Evolutionary conservation across 108 stramenopile genomes (phyloP).

Genomic region (Fistulifera solaris): DNA sequence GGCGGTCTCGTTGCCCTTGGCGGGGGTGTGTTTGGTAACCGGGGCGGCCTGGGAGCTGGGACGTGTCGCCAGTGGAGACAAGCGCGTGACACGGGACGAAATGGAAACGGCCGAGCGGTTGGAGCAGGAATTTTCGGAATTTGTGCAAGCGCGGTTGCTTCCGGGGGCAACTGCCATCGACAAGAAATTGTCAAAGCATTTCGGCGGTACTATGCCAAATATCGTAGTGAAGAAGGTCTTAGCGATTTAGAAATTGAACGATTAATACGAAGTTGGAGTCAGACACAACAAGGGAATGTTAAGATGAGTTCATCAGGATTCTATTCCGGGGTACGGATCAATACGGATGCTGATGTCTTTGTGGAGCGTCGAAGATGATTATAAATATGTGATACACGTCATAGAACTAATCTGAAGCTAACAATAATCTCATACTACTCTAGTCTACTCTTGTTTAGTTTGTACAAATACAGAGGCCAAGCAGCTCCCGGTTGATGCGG

Average conservation of each 20-base stretch:
- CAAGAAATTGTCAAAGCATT: conserved; percentile 65
- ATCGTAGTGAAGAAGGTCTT: conserved; percentile 51
- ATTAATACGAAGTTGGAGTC: conserved; percentile 57
- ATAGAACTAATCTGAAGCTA: too few relatives aligned
- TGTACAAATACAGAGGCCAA: conserved; percentile 69
- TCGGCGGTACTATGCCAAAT: conserved; percentile 78
- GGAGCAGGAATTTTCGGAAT: conserved; percentile 62
- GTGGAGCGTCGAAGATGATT: too few relatives aligned
- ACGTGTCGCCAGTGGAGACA: conserved; percentile 50
- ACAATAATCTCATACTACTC: too few relatives aligned
- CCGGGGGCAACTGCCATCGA: conserved; percentile 54
- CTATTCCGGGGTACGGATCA: conserved; percentile 56
- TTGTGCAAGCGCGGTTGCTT: conserved; percentile 52
- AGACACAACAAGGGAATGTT: conserved; percentile 25
- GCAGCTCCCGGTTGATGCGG: conserved; percentile 61
- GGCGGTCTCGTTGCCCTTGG: conserved; percentile 48
- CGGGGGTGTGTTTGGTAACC: conserved; percentile 57
- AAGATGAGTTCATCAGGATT: conserved; percentile 73
- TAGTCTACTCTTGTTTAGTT: conserved; percentile 8
- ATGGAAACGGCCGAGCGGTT: conserved; percentile 42
- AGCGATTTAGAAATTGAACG: conserved; percentile 74
- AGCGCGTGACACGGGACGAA: conserved; percentile 44
- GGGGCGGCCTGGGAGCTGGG: conserved; percentile 71
- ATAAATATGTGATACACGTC: too few relatives aligned
- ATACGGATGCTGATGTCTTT: conserved; percentile 64